Evolutionary conservation across 495 filamentous ascomycete genomes (phyloP).

Genomic region (Barbatosphaeria neglecta): DNA sequence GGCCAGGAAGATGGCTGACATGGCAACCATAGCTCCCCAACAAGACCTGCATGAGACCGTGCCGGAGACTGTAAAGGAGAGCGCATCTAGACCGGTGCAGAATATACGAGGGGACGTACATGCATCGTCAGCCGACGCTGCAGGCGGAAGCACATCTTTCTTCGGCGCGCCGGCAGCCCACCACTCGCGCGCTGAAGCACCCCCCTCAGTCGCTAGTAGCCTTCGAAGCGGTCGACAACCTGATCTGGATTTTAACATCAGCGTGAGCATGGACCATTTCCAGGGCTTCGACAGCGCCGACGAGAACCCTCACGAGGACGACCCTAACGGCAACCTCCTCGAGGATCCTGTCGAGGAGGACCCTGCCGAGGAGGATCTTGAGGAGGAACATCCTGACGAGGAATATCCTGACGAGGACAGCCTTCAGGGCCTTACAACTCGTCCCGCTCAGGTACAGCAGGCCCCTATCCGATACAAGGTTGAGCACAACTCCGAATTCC

Average conservation of each 20-base stretch:
- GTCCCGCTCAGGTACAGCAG: not conserved
- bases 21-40: too few species aligned
- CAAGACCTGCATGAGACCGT: too few species aligned
- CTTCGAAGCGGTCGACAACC: slow-evolving; percentile 26
- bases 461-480: not conserved
- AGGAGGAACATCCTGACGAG: slow-evolving; percentile 1
- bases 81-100: not conserved
- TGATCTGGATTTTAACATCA: slow-evolving; percentile 18
- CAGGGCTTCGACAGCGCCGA: slow-evolving; percentile 5
- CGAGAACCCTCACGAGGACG: slow-evolving; percentile 4
- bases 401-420: too few species aligned
- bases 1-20: too few species aligned
- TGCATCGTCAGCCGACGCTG: not conserved
- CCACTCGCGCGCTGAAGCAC: slow-evolving; percentile 7
- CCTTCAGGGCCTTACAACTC: not conserved
- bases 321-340: not conserved
- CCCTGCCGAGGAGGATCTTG: slow-evolving; percentile 4
- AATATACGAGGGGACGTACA: not conserved
- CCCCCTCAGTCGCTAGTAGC: slow-evolving; percentile 20
- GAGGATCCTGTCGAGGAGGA: too few species aligned
- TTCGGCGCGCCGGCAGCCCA: slow-evolving; percentile 1
- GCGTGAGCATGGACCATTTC: slow-evolving; percentile 13
- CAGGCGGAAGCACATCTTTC: not conserved
- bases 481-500: too few species aligned
- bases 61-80: too few species aligned